phyloP scores from a whole-genome alignment of 257 asterid species.

The Solanum bulbocastanum region DNA sequence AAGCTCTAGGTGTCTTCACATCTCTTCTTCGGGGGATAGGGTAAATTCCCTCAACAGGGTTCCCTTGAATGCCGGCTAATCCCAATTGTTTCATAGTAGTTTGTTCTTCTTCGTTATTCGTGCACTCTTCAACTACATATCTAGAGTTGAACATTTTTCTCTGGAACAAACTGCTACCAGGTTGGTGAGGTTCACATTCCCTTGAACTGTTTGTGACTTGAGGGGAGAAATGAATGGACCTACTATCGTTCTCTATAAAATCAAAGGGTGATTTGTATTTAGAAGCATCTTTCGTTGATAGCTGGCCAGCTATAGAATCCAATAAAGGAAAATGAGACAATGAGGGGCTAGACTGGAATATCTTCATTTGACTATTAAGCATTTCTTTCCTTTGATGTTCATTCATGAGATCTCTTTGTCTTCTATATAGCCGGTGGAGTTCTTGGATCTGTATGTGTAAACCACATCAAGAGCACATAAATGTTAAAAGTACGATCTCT shows the following conservation, averaged over 20 bases:
- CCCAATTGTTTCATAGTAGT: not conserved
- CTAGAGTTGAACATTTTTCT: slow-evolving; percentile 14
- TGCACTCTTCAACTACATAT: slow-evolving; percentile 12
- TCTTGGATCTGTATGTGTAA: slow-evolving; percentile 51
- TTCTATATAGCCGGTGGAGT: slow-evolving; percentile 67
- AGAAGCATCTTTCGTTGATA: slow-evolving; percentile 5
- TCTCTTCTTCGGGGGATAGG: slow-evolving; percentile 8
- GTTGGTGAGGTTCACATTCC: not conserved
- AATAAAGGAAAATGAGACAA: slow-evolving; percentile 18
- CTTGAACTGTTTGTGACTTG: not conserved
- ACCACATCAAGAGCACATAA: not conserved
- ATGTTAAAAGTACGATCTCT: not conserved
- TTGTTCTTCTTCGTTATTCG: not conserved
- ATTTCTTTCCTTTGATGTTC: slow-evolving; percentile 23
- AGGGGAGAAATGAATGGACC: slow-evolving; percentile 3
- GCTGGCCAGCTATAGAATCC: slow-evolving; percentile 7
- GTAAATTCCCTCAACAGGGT: not conserved
- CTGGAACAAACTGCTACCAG: not conserved
- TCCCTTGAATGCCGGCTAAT: not conserved
- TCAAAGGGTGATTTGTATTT: slow-evolving; percentile 1
- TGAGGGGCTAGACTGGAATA: slow-evolving; percentile 3
- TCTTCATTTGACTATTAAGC: slow-evolving; percentile 4
- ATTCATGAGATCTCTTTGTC: slow-evolving; percentile 61
- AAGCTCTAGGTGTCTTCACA: not conserved
- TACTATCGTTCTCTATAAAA: slow-evolving; percentile 2